Base-by-base conservation (phyloP, 192 early-diverging fungal species). In the Jimgerdemannia flammicorona region DNA sequence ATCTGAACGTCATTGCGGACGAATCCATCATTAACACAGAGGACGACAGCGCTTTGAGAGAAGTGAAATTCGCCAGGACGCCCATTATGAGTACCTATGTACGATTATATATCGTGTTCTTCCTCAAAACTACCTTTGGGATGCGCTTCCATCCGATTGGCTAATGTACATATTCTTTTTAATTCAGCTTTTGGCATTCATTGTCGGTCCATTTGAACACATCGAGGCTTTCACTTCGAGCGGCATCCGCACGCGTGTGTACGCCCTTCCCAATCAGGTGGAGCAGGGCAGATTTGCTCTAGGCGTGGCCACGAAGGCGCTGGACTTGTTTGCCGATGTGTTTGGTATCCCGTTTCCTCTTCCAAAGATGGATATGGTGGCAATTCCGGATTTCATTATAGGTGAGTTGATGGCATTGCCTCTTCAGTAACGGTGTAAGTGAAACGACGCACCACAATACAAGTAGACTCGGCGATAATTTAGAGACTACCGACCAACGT, bases 31-130 rank as follows among this genome's bases (percentile, higher is more conserved):
- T 68, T 29, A 78, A 84, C 44, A 77, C 88, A 67, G 72, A 87
- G 68, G 84, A 89, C 49, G 73, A 89, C 70, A 77, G 78, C 1
- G 75, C 70, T 10, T 69, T 87, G 70, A 88, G 86, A 81, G 83
- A 84, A 3, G 88, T 95, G 59, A 84, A 79, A 66, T 96, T 93
- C 83, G 89, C 84, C 49, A 81, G 77, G 65, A 91, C 95, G 3
- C 95, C 95, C 10, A 75, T 89, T 71, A 95, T 96, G 94, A 88
- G 87, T 39, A 94, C 95, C 4, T 96, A 95, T 81, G 87, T 90
- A 80, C n/a, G n/a, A n/a, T n/a, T n/a, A n/a, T n/a, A n/a, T n/a
- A n/a, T n/a, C n/a, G n/a, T n/a, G n/a, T n/a, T n/a, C n/a, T n/a
- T n/a, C n/a, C n/a, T n/a, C n/a, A n/a, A n/a, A n/a, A n/a, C n/a